phyloP scores from a whole-genome alignment of 805 yeast species.

The Saccharomycopsis sp. region DNA sequence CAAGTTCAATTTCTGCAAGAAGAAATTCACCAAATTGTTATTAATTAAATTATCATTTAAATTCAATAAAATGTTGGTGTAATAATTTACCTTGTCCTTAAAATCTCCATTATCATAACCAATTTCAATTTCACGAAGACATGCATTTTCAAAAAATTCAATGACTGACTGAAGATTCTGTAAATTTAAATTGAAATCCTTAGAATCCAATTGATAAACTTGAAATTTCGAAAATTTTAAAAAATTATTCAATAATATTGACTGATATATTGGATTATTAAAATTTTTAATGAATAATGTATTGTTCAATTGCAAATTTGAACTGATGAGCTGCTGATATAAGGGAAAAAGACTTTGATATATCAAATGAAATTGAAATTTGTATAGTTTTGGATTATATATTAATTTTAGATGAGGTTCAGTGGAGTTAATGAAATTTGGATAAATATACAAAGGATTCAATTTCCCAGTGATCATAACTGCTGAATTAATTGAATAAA shows the following conservation, averaged over 20 bases:
- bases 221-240: constrained; percentile 33
- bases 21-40: constrained; percentile 34
- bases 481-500: constrained; percentile 10
- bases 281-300: constrained; percentile 41
- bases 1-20: constrained; percentile 31
- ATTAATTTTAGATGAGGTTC: constrained; percentile 8
- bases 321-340: constrained; percentile 39
- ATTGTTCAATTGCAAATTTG: constrained; percentile 33
- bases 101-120: constrained; percentile 44
- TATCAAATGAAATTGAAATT: constrained; percentile 33
- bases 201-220: constrained; percentile 25
- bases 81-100: constrained; percentile 29
- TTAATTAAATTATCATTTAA: constrained; percentile 33
- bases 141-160: constrained; percentile 67
- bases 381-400: constrained; percentile 27
- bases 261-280: constrained; percentile 46
- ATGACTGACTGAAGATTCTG: constrained; percentile 43
- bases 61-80: constrained; percentile 27
- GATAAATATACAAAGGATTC: constrained; percentile 17
- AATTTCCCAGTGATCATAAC: constrained; percentile 5
- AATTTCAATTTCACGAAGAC: constrained; percentile 59
- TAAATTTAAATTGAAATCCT: constrained; percentile 28
- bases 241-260: constrained; percentile 37
- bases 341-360: constrained; percentile 35
- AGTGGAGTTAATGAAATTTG: constrained; percentile 3